Conservation (phyloP, 768 basidiomycete species). For the Xerocomus potaroensis region DNA sequence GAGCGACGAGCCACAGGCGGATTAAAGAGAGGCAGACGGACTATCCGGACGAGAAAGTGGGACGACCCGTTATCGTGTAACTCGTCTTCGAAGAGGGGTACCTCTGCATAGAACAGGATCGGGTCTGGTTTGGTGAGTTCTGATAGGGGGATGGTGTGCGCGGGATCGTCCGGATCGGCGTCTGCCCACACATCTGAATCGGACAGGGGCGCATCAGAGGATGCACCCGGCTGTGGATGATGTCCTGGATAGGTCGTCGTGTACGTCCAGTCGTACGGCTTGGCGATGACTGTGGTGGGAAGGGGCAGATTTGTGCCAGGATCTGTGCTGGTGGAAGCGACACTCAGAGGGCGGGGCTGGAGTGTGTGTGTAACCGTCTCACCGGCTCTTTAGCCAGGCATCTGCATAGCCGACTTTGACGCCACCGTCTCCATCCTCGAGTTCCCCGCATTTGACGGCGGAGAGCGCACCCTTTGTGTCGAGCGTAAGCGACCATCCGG, state of each 20-base stretch:
- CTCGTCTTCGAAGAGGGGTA: conserved; percentile 94
- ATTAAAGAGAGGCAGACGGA: conserved; percentile 38
- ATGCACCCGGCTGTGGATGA: too few species aligned
- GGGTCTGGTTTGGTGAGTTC: conserved; percentile 89
- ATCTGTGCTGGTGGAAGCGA: conserved; percentile 50
- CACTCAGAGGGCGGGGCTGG: conserved; percentile 24
- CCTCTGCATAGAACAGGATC: conserved; percentile 96
- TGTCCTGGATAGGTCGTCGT: conserved; percentile 84
- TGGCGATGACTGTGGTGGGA: conserved; percentile 69
- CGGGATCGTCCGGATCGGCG: conserved; percentile 51
- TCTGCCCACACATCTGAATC: conserved; percentile 41
- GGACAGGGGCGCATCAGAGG: conserved; percentile 11
- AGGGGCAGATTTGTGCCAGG: conserved; percentile 60
- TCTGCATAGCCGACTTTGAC: conserved; percentile 95
- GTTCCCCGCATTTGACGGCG: conserved; percentile 70
- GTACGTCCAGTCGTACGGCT: conserved; percentile 98
- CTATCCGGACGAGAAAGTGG: conserved; percentile 77
- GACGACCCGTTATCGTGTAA: conserved; percentile 96
- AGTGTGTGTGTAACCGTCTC: background rate
- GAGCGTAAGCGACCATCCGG: conserved; percentile 65
- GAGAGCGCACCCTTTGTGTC: conserved; percentile 62
- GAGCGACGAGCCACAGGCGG: background rate
- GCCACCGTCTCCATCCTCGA: conserved; percentile 78
- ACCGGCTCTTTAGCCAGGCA: conserved; percentile 90
- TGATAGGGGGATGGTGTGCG: conserved; percentile 73